A percentile compares a stretch with the other conserved stretches of the same genome.
phyloP scores from a whole-genome alignment of 2,329 filamentous ascomycete genomes.

The Neonectria faginata region DNA sequence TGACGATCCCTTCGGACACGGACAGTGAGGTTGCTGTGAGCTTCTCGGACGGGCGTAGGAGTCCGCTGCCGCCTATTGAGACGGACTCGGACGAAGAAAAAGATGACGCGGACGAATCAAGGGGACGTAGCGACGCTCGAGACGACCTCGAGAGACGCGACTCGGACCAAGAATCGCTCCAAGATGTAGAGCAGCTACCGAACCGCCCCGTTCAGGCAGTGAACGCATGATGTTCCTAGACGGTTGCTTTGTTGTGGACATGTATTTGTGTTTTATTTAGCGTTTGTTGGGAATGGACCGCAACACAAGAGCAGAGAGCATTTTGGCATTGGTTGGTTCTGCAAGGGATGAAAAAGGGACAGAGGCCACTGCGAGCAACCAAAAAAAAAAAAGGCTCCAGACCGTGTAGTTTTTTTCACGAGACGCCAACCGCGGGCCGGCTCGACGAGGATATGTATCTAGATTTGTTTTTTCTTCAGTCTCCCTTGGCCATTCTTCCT shows the following conservation, averaged over 20 bases:
- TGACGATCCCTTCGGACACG: conserved; percentile 65
- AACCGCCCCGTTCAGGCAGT: conserved; percentile 49
- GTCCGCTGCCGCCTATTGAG: conserved; percentile 66
- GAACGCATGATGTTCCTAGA: conserved; percentile 46
- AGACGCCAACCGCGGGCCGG: conserved; percentile 25
- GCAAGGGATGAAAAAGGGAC: conserved; percentile 18
- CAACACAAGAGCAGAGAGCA: conserved; percentile 22
- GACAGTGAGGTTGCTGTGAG: conserved; percentile 71
- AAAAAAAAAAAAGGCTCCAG: neutral
- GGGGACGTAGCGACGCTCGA: conserved; percentile 42
- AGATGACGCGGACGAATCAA: conserved; percentile 30
- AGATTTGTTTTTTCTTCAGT: conserved; percentile 39
- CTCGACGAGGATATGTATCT: conserved; percentile 40
- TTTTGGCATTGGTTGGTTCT: conserved; percentile 26
- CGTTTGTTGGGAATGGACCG: conserved; percentile 38
- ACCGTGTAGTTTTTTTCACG: conserved; percentile 20
- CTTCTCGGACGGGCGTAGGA: conserved; percentile 68
- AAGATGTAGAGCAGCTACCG: conserved; percentile 46
- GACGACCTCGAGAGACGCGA: conserved; percentile 46
- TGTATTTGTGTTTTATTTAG: conserved; percentile 44
- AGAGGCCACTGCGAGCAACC: conserved; percentile 15
- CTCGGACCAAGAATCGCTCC: conserved; percentile 46
- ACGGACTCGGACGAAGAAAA: conserved; percentile 51
- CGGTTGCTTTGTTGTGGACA: conserved; percentile 27
- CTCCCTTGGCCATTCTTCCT: conserved; percentile 31